Percentiles rank a stretch among this genome's conserved stretches.
Conservation (phyloP, 2,329 filamentous ascomycete genomes). For the Karstenula rhodostoma region DNA sequence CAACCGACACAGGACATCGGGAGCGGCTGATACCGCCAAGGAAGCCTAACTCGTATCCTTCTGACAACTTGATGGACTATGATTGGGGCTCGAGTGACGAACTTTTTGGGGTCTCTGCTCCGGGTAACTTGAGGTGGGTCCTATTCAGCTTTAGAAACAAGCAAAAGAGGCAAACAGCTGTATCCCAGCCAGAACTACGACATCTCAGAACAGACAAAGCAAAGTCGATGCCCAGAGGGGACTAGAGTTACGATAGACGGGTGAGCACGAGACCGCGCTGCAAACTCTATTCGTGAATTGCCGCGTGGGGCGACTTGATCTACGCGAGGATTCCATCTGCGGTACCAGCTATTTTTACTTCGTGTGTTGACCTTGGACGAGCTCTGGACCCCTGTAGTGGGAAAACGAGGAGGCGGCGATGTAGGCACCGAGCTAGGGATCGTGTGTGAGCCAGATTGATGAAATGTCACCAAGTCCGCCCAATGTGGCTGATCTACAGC, state of each 20-base stretch:
- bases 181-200: not conserved
- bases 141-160: not conserved
- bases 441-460: slow-evolving; percentile 10
- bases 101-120: not conserved
- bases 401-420: slow-evolving; percentile 12
- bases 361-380: not conserved
- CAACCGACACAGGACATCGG: slow-evolving; percentile 1
- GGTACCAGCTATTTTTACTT: slow-evolving; percentile 16
- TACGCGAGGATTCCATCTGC: slow-evolving; percentile 4
- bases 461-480: slow-evolving; percentile 19
- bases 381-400: slow-evolving; percentile 3
- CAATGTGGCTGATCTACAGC: slow-evolving; percentile 29
- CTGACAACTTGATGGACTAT: not conserved
- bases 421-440: not conserved
- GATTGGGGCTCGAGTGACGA: not conserved
- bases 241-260: not conserved
- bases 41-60: slow-evolving; percentile 9
- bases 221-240: not conserved
- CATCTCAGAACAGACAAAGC: not conserved
- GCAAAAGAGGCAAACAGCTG: not conserved
- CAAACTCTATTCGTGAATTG: not conserved
- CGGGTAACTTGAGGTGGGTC: not conserved
- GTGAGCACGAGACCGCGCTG: not conserved
- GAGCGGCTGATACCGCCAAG: slow-evolving; percentile 17
- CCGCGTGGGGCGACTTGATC: not conserved